Conservation (phyloP, 1,284 basidiomycete species). For the Amylostereum areolatum region DNA sequence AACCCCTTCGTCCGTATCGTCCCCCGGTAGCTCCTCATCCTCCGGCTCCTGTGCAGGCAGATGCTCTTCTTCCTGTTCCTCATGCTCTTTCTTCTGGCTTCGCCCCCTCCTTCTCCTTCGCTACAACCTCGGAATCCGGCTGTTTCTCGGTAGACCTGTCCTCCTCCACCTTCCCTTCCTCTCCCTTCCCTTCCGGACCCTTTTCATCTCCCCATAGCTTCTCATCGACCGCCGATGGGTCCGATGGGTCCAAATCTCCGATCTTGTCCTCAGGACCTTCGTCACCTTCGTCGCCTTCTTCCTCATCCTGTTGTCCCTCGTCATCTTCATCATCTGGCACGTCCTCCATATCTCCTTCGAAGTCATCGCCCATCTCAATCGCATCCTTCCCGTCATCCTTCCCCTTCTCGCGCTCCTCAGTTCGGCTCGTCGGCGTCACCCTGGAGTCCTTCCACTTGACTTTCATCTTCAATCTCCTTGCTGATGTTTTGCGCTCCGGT, state of each 20-base stretch:
- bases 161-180: slow-evolving; percentile 47
- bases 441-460: slow-evolving; percentile 91
- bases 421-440: slow-evolving; percentile 59
- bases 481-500: slow-evolving; percentile 82
- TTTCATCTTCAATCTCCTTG: slow-evolving; percentile 92
- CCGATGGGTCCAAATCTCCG: slow-evolving; percentile 81
- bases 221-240: slow-evolving; percentile 88
- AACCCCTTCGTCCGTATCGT: slow-evolving; percentile 29
- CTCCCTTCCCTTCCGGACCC: slow-evolving; percentile 43
- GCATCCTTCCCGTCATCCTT: slow-evolving; percentile 62
- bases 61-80: slow-evolving; percentile 26
- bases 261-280: slow-evolving; percentile 75
- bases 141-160: slow-evolving; percentile 44
- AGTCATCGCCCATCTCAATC: slow-evolving; percentile 72
- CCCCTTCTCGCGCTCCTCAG: slow-evolving; percentile 33
- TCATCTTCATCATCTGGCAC: slow-evolving; percentile 72
- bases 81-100: slow-evolving; percentile 23
- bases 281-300: slow-evolving; percentile 52
- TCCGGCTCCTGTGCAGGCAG: slow-evolving; percentile 27
- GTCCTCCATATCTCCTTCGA: slow-evolving; percentile 82
- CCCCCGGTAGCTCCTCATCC: slow-evolving; percentile 21
- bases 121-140: slow-evolving; percentile 65
- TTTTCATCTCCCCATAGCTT: slow-evolving; percentile 93
- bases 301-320: slow-evolving; percentile 71
- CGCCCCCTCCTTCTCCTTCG: slow-evolving; percentile 64